These are phyloP conservation scores for Didymella exigua DNA, from an alignment of 2,329 filamentous ascomycete species.

Conservation along the genomic window DNA sequence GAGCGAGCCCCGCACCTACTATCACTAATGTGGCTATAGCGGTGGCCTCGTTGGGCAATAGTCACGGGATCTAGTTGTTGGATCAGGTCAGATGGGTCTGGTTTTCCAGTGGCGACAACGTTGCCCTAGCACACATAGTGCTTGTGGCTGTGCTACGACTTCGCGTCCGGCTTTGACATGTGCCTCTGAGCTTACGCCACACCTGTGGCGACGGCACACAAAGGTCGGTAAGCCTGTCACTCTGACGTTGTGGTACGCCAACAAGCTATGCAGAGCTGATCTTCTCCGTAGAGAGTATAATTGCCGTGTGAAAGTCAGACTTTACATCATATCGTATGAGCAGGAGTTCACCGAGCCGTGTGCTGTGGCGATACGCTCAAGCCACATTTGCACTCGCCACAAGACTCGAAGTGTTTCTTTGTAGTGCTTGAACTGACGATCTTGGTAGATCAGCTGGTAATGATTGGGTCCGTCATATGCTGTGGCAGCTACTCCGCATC, in stretches of 20 bases:
- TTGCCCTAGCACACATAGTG: neutral
- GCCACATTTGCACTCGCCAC: conserved; percentile 16
- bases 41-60: neutral
- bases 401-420: neutral
- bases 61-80: conserved; percentile 1
- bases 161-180: neutral
- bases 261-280: neutral
- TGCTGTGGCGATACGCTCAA: conserved; percentile 16
- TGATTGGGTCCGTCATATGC: conserved; percentile 6
- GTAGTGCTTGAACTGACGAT: conserved; percentile 8
- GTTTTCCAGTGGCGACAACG: neutral
- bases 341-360: conserved; percentile 9
- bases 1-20: conserved; percentile 1
- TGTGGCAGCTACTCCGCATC: conserved; percentile 6
- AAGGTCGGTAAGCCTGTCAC: neutral
- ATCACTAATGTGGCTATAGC: neutral
- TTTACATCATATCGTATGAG: neutral
- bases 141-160: conserved; percentile 4
- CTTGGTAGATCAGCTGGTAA: neutral
- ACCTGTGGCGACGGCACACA: neutral
- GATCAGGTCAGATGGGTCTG: neutral
- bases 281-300: neutral
- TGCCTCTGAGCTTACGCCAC: neutral
- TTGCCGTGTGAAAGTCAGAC: neutral
- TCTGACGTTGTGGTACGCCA: conserved; percentile 1